These are phyloP conservation scores for Colletotrichum coccodes DNA, from an alignment of 2,329 filamentous ascomycete genomes.

Conservation along the genomic window DNA sequence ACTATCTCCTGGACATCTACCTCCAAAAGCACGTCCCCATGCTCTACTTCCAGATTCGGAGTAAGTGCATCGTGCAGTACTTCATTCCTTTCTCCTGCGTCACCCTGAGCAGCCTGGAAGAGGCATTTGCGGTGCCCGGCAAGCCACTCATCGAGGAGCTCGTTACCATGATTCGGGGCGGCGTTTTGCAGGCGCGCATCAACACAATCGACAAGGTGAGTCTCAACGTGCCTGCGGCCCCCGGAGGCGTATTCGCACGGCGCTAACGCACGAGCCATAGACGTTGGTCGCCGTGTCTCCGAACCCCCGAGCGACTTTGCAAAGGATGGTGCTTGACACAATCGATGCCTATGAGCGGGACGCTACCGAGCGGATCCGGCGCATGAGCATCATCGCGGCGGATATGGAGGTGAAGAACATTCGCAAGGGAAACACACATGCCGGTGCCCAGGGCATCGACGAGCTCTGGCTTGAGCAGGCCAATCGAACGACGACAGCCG, in stretches of 20 bases:
- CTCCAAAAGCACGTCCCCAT: constrained; percentile 77
- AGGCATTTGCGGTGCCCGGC: constrained; percentile 75
- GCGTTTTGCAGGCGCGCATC: constrained; percentile 80
- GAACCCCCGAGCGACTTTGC: constrained; percentile 75
- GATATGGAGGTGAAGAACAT: constrained; percentile 74
- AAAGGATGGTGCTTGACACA: constrained; percentile 74
- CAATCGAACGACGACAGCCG: constrained; percentile 19
- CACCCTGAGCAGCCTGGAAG: constrained; percentile 80
- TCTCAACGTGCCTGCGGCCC: constrained; percentile 15
- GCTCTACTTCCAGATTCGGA: constrained; percentile 81
- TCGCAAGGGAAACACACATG: constrained; percentile 20
- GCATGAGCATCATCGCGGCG: constrained; percentile 79
- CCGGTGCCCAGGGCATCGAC: constrained; percentile 34
- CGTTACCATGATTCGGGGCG: constrained; percentile 78
- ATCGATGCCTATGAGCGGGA: constrained; percentile 79
- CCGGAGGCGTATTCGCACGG: constrained; percentile 7
- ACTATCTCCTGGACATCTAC: constrained; percentile 92
- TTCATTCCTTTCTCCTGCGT: constrained; percentile 91
- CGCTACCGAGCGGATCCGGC: constrained; percentile 79
- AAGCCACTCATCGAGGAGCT: constrained; percentile 79
- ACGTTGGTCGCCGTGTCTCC: constrained; percentile 78
- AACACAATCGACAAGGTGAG: constrained; percentile 81
- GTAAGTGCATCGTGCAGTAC: constrained; percentile 94
- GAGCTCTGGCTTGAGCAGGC: constrained; percentile 48
- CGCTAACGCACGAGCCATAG: constrained; percentile 46